Base-by-base conservation (phyloP, 139 green algal genomes). In the Picochlorum sp. region DNA sequence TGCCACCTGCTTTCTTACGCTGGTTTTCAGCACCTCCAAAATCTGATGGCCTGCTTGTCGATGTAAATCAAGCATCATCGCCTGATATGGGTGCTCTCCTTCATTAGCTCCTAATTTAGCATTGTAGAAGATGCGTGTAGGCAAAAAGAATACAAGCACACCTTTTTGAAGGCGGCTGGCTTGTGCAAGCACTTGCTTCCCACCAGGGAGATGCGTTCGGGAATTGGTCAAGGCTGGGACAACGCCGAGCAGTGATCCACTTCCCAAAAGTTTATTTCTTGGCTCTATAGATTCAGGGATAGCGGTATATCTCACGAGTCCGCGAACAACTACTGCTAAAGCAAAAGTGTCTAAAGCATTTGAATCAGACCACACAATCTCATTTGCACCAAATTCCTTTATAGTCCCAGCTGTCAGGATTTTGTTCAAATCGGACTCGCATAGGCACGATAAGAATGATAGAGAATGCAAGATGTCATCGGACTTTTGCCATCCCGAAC, bases 91-190 rank as follows among this genome's bases (percentile, higher is more conserved):
- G 22, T 16, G 18, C 22, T 47, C 39, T 47, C 39, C 39, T 47
- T 47, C 18, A 12, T 47, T 47, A 26, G 39, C 39, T 47, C 39
- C 22, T n/a, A 20, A 26, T 25, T 47, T 47, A 6, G 22, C 22
- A 26, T 16, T n/a, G 20, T 47, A 26, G 18, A 47, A 47, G 22
- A 47, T n/a, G 22, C 22, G 20, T 47, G 39, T 56, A 22, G 50
- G 30, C 6, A 56, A 56, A n/a, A 47, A 47, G 30, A 56, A 56
- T 14, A 56, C 50, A 16, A 56, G 20, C n/a, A 56, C 50, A 22
- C 50, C 50, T n/a, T 56, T 56, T 37, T 56, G 50, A 18, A 56
- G 50, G 20, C 30, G 50, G 50, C 29, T 47, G 8, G 50, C n/a
- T 37, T 56, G 50, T 1, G 50, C 50, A 37, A 56, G 20, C 18